Evolutionary conservation across 768 basidiomycete genomes (phyloP).

Genomic region (Suillus discolor): DNA sequence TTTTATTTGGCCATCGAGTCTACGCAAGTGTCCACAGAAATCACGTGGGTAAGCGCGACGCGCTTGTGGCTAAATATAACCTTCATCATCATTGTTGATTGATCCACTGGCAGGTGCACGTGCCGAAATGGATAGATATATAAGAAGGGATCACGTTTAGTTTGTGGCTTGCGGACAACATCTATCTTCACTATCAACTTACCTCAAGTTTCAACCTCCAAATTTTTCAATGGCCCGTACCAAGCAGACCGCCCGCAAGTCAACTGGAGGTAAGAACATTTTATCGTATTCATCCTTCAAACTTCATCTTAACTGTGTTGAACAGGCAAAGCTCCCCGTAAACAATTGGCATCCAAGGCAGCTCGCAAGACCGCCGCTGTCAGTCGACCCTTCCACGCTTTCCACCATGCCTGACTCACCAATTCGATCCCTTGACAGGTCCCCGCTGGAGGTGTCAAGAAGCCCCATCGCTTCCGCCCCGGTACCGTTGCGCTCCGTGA

Average conservation of each 20-base stretch:
- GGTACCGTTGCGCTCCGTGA: conserved; percentile 80
- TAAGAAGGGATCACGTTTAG: conserved; percentile 3
- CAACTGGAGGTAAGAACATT: conserved; percentile 60
- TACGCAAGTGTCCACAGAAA: not conserved
- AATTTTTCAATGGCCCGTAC: conserved; percentile 61
- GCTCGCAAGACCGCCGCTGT: conserved; percentile 59
- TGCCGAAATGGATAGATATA: not conserved
- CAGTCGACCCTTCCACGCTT: conserved; percentile 19
- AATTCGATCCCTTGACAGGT: conserved; percentile 32
- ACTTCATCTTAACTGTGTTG: conserved; percentile 5
- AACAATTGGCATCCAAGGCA: conserved; percentile 62
- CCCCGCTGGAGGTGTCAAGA: conserved; percentile 72
- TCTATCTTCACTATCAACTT: conserved; percentile 28
- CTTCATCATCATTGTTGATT: conserved; percentile 9
- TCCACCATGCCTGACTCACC: not conserved
- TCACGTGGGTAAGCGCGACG: conserved; percentile 14
- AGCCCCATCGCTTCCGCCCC: conserved; percentile 80
- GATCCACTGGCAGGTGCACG: not conserved
- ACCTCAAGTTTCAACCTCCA: not conserved
- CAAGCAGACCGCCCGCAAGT: conserved; percentile 84
- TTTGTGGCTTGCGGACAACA: not conserved
- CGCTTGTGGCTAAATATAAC: conserved; percentile 7
- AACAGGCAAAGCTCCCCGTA: conserved; percentile 60
- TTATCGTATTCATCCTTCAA: not conserved
- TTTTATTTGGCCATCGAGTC: no score